These are phyloP conservation scores for Pneumocystis canis DNA, from an alignment of 1,139 yeast genomes.

Conservation along the genomic window DNA sequence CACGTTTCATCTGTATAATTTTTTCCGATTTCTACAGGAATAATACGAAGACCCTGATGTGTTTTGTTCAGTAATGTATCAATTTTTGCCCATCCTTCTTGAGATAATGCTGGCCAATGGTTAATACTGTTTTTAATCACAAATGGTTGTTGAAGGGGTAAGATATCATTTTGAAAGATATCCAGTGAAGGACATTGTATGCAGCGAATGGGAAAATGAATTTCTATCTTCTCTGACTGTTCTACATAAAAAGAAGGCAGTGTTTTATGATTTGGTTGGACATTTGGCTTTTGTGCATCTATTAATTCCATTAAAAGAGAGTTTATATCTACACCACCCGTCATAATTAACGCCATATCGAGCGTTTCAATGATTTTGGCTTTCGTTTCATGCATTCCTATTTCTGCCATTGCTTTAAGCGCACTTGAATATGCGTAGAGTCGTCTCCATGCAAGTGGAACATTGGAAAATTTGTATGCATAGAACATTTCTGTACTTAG, in stretches of 20 bases:
- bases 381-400: neutral
- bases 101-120: conserved; percentile 17
- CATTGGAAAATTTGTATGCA: neutral
- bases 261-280: neutral
- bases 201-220: neutral
- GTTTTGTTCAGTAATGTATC: conserved; percentile 10
- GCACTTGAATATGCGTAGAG: neutral
- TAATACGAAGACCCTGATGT: conserved; percentile 15
- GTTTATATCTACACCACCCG: neutral
- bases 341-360: neutral
- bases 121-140: conserved; percentile 9
- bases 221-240: neutral
- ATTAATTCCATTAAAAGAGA: neutral
- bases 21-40: conserved; percentile 18
- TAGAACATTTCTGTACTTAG: neutral
- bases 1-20: conserved; percentile 14
- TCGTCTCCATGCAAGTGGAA: neutral
- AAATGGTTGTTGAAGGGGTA: conserved; percentile 6
- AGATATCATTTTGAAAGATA: neutral
- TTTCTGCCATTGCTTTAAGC: neutral
- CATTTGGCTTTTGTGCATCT: neutral
- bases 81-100: conserved; percentile 13
- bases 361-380: neutral
- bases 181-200: neutral
- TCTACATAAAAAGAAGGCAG: neutral